These are phyloP conservation scores for Thelonectria discophora DNA, from an alignment of 2,329 filamentous ascomycete species.

Conservation along the genomic window DNA sequence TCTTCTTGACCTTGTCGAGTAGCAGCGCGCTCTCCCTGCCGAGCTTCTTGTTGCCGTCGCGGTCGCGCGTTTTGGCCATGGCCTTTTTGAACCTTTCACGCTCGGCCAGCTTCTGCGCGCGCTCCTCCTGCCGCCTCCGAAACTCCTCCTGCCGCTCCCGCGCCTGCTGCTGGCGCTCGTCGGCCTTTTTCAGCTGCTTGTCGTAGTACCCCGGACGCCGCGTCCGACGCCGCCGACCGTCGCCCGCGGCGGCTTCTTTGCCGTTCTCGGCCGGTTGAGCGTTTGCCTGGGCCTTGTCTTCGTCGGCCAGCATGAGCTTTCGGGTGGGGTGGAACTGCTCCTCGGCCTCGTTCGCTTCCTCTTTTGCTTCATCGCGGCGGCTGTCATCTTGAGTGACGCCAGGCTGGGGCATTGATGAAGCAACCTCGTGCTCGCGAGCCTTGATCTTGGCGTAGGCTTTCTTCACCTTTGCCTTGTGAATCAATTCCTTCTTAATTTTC, in stretches of 20 bases:
- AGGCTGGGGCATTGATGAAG: conserved; percentile 33
- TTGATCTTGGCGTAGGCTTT: conserved; percentile 92
- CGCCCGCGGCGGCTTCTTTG: conserved; percentile 35
- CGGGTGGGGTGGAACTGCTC: conserved; percentile 49
- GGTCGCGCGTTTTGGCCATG: conserved; percentile 78
- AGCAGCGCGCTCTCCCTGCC: conserved; percentile 82
- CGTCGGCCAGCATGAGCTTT: conserved; percentile 52
- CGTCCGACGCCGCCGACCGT: conserved; percentile 48
- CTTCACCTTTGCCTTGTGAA: conserved; percentile 92
- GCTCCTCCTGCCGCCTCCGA: conserved; percentile 65
- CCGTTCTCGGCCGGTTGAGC: conserved; percentile 20
- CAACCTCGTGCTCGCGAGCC: conserved; percentile 52
- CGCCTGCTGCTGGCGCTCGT: conserved; percentile 52
- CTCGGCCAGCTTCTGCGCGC: conserved; percentile 71
- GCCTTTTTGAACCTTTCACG: conserved; percentile 71
- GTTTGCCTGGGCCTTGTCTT: conserved; percentile 48
- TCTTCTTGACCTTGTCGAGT: conserved; percentile 78
- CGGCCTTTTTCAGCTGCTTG: conserved; percentile 65
- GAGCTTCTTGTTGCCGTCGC: conserved; percentile 79
- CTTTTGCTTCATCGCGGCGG: conserved; percentile 28
- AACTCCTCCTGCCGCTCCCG: conserved; percentile 55
- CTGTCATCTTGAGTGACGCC: conserved; percentile 33
- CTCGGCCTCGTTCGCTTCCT: conserved; percentile 28
- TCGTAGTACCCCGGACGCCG: conserved; percentile 67
- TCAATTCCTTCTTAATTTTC: conserved; percentile 89